These are phyloP conservation scores for Kalmusia sp. DNA, from an alignment of 2,329 filamentous ascomycete species.

Conservation along the genomic window DNA sequence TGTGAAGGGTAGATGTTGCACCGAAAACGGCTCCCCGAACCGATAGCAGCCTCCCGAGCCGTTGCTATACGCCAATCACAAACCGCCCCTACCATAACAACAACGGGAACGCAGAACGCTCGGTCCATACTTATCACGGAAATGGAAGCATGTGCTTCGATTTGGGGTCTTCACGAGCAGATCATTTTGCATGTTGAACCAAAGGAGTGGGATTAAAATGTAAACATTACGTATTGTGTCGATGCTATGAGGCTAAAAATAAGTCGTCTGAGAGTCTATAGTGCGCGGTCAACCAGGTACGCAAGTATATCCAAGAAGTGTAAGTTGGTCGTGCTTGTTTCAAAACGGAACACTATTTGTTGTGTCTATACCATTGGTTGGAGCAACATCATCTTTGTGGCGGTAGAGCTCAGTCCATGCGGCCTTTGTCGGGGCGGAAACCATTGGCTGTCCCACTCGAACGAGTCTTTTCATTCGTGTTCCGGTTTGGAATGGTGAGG, in stretches of 20 bases:
- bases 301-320: slow-evolving; percentile 9
- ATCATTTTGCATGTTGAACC: too few relatives aligned
- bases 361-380: not conserved
- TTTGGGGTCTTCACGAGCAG: too few relatives aligned
- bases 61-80: too few relatives aligned
- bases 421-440: slow-evolving; percentile 37
- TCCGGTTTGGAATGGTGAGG: slow-evolving; percentile 72
- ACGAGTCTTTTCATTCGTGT: slow-evolving; percentile 34
- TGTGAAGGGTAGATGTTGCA: too few relatives aligned
- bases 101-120: too few relatives aligned
- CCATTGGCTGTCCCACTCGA: slow-evolving; percentile 39
- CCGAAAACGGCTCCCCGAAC: too few relatives aligned
- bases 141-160: too few relatives aligned
- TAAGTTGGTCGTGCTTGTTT: not conserved
- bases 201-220: not conserved
- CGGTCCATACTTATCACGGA: too few relatives aligned
- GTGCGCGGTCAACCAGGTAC: not conserved
- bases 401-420: slow-evolving; percentile 39
- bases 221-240: slow-evolving; percentile 13
- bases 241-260: slow-evolving; percentile 5
- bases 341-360: not conserved
- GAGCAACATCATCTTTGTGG: too few relatives aligned
- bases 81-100: too few relatives aligned
- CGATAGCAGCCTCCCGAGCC: too few relatives aligned
- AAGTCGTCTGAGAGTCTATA: slow-evolving; percentile 7